Conservation (phyloP, 768 basidiomycete genomes). For the Tulasnella sp. region DNA sequence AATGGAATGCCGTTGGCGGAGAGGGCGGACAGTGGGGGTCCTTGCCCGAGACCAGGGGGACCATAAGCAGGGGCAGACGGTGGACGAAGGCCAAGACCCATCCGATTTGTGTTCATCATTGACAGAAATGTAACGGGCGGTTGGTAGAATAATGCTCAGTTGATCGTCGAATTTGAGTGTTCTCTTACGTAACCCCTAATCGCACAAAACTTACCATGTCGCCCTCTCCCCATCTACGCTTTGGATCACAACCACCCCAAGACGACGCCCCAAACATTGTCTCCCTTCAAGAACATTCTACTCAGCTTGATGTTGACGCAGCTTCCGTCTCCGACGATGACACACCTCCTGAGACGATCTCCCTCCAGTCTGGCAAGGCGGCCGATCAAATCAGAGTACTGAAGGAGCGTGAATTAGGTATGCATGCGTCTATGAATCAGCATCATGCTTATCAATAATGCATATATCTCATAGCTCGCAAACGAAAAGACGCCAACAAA, state of each 20-base stretch:
- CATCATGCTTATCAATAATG: too few species aligned
- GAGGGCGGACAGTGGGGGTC: slow-evolving; percentile 84
- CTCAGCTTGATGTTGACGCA: background rate
- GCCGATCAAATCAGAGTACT: background rate
- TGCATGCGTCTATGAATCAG: background rate
- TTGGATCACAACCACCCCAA: background rate
- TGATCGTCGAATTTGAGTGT: too few species aligned
- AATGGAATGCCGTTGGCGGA: slow-evolving; percentile 60
- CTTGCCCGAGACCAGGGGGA: slow-evolving; percentile 44
- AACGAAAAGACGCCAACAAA: slow-evolving; percentile 4
- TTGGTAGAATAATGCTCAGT: too few species aligned
- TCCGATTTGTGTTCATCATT: slow-evolving; percentile 45
- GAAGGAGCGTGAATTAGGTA: background rate
- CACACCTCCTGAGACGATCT: slow-evolving; percentile 4
- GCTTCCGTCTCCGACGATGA: slow-evolving; percentile 4
- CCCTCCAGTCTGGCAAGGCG: slow-evolving; percentile 1
- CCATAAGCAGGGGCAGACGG: slow-evolving; percentile 43
- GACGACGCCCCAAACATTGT: too few species aligned
- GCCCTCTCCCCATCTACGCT: background rate
- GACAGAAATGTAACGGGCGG: background rate
- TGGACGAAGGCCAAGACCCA: slow-evolving; percentile 82
- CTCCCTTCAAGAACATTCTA: too few species aligned
- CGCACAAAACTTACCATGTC: background rate
- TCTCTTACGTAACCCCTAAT: too few species aligned
- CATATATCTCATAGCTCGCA: background rate